Percentiles rank a stretch among this genome's conserved stretches.
phyloP scores from a whole-genome alignment of 306 rosid genomes.

The Cucumis cinereus region DNA sequence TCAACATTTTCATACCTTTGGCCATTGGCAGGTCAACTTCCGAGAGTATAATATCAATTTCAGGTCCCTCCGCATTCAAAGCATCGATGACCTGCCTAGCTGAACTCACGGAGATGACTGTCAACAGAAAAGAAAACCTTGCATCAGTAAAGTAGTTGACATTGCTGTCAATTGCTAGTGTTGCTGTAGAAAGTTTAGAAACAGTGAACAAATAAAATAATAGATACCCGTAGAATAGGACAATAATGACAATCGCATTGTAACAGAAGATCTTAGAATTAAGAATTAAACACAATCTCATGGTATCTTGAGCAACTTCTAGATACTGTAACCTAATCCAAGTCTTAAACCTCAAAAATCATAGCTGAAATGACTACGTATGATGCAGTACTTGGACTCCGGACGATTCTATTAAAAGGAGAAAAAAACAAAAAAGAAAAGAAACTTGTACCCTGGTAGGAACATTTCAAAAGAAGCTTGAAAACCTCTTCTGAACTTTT shows the following conservation, averaged over 20 bases:
- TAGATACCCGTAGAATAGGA: neutral
- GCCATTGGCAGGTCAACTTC: constrained; percentile 83
- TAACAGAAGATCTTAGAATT: neutral
- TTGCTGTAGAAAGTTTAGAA: neutral
- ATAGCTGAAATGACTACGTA: constrained; percentile 1
- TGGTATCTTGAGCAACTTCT: neutral
- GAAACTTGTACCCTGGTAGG: constrained; percentile 56
- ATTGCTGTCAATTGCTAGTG: neutral
- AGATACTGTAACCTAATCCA: neutral
- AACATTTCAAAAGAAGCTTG: constrained; percentile 75
- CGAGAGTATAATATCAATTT: constrained; percentile 81
- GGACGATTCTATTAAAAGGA: neutral
- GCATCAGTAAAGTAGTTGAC: neutral
- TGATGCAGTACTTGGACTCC: neutral
- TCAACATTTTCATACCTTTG: constrained; percentile 85
- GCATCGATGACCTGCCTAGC: constrained; percentile 93
- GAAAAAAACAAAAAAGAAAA: neutral
- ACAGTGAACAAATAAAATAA: neutral
- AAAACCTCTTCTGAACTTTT: constrained; percentile 64
- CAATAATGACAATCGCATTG: neutral
- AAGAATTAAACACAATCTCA: neutral
- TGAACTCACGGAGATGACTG: constrained; percentile 73
- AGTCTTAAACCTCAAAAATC: neutral
- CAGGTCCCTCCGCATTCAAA: constrained; percentile 80
- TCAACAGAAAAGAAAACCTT: neutral